Percentiles rank a stretch among this genome's conserved stretches.
These are phyloP conservation scores for Ramalina peruviana DNA, from an alignment of 495 filamentous ascomycete species.

Conservation along the genomic window DNA sequence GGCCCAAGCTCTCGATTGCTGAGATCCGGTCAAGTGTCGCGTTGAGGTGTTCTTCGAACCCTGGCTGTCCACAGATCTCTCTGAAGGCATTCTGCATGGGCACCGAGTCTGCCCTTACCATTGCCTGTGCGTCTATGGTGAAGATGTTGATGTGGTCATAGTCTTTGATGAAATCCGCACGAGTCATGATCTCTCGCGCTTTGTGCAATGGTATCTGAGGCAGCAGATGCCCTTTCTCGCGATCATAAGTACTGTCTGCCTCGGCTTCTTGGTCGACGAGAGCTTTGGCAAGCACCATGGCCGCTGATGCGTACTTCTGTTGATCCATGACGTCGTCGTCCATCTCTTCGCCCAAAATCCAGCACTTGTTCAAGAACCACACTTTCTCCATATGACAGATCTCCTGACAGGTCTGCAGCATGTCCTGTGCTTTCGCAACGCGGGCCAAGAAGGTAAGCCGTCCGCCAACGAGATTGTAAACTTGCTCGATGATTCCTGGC, in stretches of 20 bases:
- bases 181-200: slow-evolving; percentile 85
- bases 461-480: slow-evolving; percentile 78
- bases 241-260: slow-evolving; percentile 43
- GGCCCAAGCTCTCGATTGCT: slow-evolving; percentile 83
- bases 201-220: slow-evolving; percentile 72
- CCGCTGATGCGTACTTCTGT: slow-evolving; percentile 87
- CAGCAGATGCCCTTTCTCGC: slow-evolving; percentile 56
- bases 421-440: slow-evolving; percentile 67
- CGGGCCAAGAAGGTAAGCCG: slow-evolving; percentile 73
- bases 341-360: slow-evolving; percentile 85
- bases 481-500: slow-evolving; percentile 45
- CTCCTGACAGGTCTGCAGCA: slow-evolving; percentile 59
- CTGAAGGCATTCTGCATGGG: slow-evolving; percentile 91
- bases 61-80: slow-evolving; percentile 54
- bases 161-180: slow-evolving; percentile 82
- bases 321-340: slow-evolving; percentile 99
- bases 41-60: slow-evolving; percentile 71
- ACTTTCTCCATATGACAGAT: slow-evolving; percentile 76
- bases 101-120: slow-evolving; percentile 85
- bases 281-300: slow-evolving; percentile 84
- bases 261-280: slow-evolving; percentile 69
- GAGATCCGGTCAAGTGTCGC: slow-evolving; percentile 70
- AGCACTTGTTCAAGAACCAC: slow-evolving; percentile 91
- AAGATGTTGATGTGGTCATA: slow-evolving; percentile 93
- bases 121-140: slow-evolving; percentile 76